These are phyloP conservation scores for Umbelopsis sp. DNA, from an alignment of 371 early-diverging fungal species.

Conservation along the genomic window DNA sequence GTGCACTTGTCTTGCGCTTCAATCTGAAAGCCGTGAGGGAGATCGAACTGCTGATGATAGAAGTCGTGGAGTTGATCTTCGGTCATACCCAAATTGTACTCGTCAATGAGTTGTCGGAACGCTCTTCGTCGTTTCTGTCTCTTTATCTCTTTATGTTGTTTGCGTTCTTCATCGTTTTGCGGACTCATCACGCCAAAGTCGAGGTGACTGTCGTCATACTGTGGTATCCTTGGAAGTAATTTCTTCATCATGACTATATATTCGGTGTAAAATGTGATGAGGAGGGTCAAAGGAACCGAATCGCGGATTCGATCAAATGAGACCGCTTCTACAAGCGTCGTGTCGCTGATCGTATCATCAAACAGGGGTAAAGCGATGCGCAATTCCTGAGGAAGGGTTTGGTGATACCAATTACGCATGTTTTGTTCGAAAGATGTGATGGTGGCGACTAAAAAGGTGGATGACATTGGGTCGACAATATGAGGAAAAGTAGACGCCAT, in stretches of 20 bases:
- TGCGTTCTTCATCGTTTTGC: background rate
- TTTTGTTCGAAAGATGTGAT: background rate
- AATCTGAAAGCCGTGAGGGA: conserved; percentile 18
- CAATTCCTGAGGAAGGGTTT: conserved; percentile 25
- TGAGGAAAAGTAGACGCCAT: background rate
- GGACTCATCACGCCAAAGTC: background rate
- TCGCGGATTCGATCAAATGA: background rate
- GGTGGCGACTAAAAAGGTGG: background rate
- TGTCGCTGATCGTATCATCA: conserved; percentile 28
- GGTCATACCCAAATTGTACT: background rate
- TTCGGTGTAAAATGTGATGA: background rate
- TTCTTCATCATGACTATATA: background rate
- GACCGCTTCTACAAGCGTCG: background rate
- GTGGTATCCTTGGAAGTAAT: background rate
- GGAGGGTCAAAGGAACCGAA: background rate
- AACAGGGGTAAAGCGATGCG: conserved; percentile 36
- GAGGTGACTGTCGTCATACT: background rate
- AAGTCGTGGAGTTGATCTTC: conserved; percentile 8
- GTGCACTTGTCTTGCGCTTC: conserved; percentile 36
- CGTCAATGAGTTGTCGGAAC: background rate
- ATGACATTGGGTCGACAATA: background rate
- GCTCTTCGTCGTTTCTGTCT: conserved; percentile 2
- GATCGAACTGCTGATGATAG: conserved; percentile 7
- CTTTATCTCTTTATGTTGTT: background rate
- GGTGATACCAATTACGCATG: conserved; percentile 41